phyloP scores from a whole-genome alignment of 331 rosid genomes.

The Telfairia occidentalis region DNA sequence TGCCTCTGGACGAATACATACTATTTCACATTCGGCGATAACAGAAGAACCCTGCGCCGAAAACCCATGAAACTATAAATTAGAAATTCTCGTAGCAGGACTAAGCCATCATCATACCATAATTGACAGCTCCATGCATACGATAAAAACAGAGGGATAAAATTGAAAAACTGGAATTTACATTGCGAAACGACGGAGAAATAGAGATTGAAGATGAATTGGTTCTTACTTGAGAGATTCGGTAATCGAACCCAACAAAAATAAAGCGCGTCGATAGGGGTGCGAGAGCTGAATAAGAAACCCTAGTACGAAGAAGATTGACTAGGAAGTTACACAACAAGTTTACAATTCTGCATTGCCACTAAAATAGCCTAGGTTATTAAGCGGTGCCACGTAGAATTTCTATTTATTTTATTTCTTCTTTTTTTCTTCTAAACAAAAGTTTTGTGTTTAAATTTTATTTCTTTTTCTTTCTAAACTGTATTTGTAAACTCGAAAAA shows the following conservation, averaged over 20 bases:
- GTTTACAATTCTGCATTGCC: no score
- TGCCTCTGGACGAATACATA: constrained; percentile 87
- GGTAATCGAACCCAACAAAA: neutral
- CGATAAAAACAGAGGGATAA: neutral
- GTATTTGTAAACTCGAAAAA: no score
- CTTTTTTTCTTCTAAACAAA: no score
- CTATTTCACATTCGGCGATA: constrained; percentile 20
- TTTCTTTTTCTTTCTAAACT: no score
- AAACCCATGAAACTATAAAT: neutral
- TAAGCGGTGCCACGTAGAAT: no score
- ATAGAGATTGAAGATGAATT: neutral
- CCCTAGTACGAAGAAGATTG: neutral
- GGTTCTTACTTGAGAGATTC: neutral
- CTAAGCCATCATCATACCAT: neutral
- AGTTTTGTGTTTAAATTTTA: no score
- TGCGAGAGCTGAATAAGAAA: neutral
- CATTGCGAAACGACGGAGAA: neutral
- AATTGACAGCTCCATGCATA: neutral
- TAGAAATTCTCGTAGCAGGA: neutral
- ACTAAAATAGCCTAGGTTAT: no score
- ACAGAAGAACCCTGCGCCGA: neutral
- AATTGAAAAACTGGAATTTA: neutral
- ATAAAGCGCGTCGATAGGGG: neutral
- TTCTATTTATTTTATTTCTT: no score
- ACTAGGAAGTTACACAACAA: neutral